These are phyloP conservation scores for Exophiala aquamarina DNA, from an alignment of 2,329 filamentous ascomycete genomes.

Conservation along the genomic window DNA sequence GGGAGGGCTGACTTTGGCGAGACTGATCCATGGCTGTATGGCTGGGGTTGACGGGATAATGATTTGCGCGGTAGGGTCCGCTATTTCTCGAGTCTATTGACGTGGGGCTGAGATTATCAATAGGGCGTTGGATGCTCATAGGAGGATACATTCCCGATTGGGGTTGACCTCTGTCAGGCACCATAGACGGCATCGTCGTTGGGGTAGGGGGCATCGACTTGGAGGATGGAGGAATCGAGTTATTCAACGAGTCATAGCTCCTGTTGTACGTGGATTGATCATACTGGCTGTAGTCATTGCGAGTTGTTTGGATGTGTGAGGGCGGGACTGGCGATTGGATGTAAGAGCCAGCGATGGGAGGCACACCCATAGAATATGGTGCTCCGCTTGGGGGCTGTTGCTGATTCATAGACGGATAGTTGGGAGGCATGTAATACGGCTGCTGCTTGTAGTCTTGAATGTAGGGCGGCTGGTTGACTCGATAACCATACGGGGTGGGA, in stretches of 20 bases:
- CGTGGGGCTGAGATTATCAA: constrained; percentile 27
- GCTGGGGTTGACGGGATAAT: constrained; percentile 21
- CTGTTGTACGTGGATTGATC: constrained; percentile 25
- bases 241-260: constrained; percentile 23
- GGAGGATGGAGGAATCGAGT: constrained; percentile 18
- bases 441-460: constrained; percentile 18
- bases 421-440: constrained; percentile 21
- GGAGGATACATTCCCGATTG: constrained; percentile 28
- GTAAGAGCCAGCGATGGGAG: constrained; percentile 24
- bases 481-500: constrained; percentile 41
- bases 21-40: constrained; percentile 21
- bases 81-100: constrained; percentile 24
- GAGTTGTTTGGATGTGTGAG: constrained; percentile 20
- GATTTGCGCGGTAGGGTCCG: constrained; percentile 22
- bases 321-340: constrained; percentile 21
- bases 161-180: constrained; percentile 22
- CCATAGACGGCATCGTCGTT: constrained; percentile 24
- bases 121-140: constrained; percentile 26
- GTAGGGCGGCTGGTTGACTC: constrained; percentile 32
- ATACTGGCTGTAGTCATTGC: constrained; percentile 27
- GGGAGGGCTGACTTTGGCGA: constrained; percentile 25
- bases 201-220: constrained; percentile 25
- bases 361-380: constrained; percentile 22
- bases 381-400: constrained; percentile 21
- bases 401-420: constrained; percentile 25